phyloP scores from a whole-genome alignment of 2,329 filamentous ascomycete genomes.

The Colletotrichum sp. region DNA sequence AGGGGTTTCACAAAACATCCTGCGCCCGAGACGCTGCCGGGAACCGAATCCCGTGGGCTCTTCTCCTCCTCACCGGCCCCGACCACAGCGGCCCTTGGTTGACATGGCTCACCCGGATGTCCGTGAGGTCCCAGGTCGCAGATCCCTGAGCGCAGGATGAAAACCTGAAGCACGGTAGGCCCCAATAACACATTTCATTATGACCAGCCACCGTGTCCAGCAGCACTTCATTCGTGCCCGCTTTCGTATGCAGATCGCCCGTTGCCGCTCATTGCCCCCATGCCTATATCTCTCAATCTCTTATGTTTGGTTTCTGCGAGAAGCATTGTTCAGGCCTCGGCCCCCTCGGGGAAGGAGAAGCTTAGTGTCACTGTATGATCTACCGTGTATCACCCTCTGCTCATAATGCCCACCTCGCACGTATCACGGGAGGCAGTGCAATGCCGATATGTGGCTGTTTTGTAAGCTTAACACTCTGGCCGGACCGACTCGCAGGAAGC shows the following conservation, averaged over 20 bases:
- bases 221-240: not conserved
- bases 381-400: not conserved
- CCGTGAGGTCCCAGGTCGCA: not conserved
- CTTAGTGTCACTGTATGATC: not conserved
- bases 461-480: not conserved
- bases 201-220: not conserved
- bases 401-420: not conserved
- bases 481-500: not conserved
- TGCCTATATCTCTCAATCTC: not conserved
- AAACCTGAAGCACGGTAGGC: not conserved
- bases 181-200: not conserved
- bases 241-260: not conserved
- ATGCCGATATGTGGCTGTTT: not conserved
- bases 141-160: not conserved
- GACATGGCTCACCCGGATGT: not conserved
- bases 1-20: not conserved
- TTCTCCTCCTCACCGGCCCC: not conserved
- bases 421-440: not conserved
- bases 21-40: not conserved
- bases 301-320: not conserved
- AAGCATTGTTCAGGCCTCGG: not conserved
- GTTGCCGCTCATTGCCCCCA: not conserved
- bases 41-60: not conserved
- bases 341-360: not conserved
- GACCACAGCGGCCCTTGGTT: not conserved